Evolutionary conservation across 2,329 filamentous ascomycete genomes (phyloP).

Genomic region (Pseudogymnoascus sp.): DNA sequence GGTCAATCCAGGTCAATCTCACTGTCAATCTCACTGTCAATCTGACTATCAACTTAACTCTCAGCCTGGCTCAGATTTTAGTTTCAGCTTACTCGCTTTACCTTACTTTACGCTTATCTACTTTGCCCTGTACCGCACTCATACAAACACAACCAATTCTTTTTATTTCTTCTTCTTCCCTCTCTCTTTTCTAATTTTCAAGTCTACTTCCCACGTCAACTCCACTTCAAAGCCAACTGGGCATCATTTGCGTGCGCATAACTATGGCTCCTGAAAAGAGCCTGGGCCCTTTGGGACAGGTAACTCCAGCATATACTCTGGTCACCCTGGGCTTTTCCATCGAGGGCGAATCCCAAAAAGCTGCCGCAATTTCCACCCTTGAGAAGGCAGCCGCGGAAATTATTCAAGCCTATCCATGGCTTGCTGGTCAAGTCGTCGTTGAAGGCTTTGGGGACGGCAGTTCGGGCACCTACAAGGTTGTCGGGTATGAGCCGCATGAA

Average conservation of each 20-base stretch:
- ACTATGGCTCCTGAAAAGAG: background rate
- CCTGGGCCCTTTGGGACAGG: background rate
- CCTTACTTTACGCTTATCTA: background rate
- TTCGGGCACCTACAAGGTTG: slow-evolving; percentile 8
- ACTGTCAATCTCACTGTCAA: too few relatives aligned
- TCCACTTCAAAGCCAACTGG: background rate
- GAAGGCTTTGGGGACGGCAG: slow-evolving; percentile 3
- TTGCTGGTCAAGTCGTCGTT: slow-evolving; percentile 8
- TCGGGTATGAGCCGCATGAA: background rate
- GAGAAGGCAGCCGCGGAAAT: background rate
- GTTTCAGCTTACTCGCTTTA: background rate
- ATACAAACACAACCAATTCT: background rate
- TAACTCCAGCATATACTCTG: background rate
- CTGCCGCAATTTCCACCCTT: background rate
- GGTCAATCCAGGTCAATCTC: too few relatives aligned
- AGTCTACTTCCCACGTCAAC: too few relatives aligned
- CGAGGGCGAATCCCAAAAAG: background rate
- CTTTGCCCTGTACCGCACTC: background rate
- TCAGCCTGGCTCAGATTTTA: background rate
- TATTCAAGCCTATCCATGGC: slow-evolving; percentile 6
- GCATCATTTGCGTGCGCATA: background rate
- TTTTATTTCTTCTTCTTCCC: background rate
- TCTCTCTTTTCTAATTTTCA: too few relatives aligned
- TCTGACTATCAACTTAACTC: background rate
- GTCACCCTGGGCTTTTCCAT: background rate